A percentile compares a stretch with the other conserved stretches of the same genome.
Evolutionary conservation across 2,329 filamentous ascomycete species (phyloP).

Genomic region (Alternaria metachromatica): DNA sequence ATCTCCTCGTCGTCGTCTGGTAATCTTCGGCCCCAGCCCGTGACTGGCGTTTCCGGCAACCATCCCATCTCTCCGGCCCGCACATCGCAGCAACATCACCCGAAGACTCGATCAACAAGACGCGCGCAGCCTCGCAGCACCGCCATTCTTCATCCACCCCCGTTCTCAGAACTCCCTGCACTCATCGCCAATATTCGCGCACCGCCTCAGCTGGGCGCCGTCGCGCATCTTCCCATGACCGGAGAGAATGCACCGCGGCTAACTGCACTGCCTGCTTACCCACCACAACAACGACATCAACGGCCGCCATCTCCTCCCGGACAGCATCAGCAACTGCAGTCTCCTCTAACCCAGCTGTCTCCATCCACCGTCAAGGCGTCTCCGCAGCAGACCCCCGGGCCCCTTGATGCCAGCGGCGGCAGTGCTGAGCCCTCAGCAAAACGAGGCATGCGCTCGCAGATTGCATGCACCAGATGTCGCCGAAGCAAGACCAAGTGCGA

Average conservation of each 20-base stretch:
- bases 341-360: constrained; percentile 32
- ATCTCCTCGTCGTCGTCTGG: not conserved
- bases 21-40: constrained; percentile 8
- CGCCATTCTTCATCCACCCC: not conserved
- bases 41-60: constrained; percentile 1
- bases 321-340: constrained; percentile 27
- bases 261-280: constrained; percentile 19
- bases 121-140: not conserved
- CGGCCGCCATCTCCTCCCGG: constrained; percentile 25
- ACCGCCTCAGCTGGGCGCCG: constrained; percentile 29
- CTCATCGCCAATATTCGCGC: constrained; percentile 41
- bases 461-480: constrained; percentile 77
- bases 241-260: constrained; percentile 33
- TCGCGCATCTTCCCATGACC: constrained; percentile 30
- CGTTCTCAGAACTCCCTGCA: not conserved
- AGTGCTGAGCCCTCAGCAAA: constrained; percentile 26
- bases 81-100: constrained; percentile 4
- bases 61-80: constrained; percentile 7
- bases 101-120: constrained; percentile 1
- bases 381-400: constrained; percentile 34
- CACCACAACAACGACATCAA: constrained; percentile 21
- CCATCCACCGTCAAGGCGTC: constrained; percentile 40
- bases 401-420: constrained; percentile 27
- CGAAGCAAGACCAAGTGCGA: constrained; percentile 88
- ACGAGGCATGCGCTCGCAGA: constrained; percentile 72